Conservation (phyloP, 2,329 filamentous ascomycete genomes). For the Tolypocladium inflatum region DNA sequence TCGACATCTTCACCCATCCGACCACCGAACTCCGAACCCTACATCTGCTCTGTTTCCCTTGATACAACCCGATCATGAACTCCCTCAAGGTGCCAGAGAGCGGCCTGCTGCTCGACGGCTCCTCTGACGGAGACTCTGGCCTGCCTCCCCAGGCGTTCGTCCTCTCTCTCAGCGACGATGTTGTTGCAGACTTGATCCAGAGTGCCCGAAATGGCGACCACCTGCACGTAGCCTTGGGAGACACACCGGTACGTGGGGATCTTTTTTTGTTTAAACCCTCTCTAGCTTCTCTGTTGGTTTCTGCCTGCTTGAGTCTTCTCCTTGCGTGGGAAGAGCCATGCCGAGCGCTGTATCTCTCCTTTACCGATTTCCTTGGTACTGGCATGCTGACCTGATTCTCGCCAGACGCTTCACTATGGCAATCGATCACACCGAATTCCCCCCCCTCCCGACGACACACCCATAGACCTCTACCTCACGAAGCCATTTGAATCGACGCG, state of each 20-base stretch:
- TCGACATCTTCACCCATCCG: background rate
- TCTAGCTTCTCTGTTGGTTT: background rate
- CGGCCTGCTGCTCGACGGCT: conserved; percentile 47
- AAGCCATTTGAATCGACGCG: conserved; percentile 37
- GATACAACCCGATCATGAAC: conserved; percentile 30
- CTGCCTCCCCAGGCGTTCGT: conserved; percentile 47
- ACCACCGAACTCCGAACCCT: background rate
- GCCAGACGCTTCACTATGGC: conserved; percentile 45
- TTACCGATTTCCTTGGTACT: background rate
- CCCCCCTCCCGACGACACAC: conserved; percentile 32
- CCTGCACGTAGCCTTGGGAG: conserved; percentile 48
- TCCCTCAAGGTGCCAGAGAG: conserved; percentile 46
- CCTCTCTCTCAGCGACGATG: conserved; percentile 45
- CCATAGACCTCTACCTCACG: conserved; percentile 48
- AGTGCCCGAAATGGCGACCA: conserved; percentile 46
- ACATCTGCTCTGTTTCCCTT: background rate
- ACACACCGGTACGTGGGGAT: conserved; percentile 44
- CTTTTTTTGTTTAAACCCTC: background rate
- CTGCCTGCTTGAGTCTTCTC: background rate
- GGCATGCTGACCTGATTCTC: background rate
- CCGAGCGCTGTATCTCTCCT: background rate
- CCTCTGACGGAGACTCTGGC: conserved; percentile 30
- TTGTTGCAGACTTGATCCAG: conserved; percentile 54
- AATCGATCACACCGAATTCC: conserved; percentile 37
- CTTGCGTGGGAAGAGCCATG: background rate